phyloP scores from a whole-genome alignment of 148 eudicot genomes.

The Salicornia ramosissima region DNA sequence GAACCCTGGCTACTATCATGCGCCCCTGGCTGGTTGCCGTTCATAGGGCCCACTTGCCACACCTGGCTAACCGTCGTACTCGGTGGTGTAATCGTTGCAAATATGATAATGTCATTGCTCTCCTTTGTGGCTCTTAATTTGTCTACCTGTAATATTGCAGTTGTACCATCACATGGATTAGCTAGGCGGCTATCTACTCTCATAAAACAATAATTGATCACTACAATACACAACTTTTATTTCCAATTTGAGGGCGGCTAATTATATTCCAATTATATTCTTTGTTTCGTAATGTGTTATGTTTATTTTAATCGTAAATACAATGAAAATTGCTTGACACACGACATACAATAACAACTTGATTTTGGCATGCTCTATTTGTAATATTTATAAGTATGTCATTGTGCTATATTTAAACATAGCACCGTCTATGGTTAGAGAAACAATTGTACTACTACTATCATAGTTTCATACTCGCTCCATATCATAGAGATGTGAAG shows the following conservation, averaged over 20 bases:
- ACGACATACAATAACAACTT: no score
- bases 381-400: no score
- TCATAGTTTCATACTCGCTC: no score
- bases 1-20: slow-evolving; percentile 17
- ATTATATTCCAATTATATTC: no score
- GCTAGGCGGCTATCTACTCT: neutral
- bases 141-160: slow-evolving; percentile 26
- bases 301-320: no score
- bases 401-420: no score
- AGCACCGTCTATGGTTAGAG: no score
- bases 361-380: no score
- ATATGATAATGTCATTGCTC: slow-evolving; percentile 42
- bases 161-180: slow-evolving; percentile 5
- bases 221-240: neutral
- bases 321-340: no score
- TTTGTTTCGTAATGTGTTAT: no score
- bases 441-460: no score
- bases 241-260: neutral
- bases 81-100: slow-evolving; percentile 63
- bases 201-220: neutral
- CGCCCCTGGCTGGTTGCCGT: slow-evolving; percentile 1
- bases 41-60: slow-evolving; percentile 71
- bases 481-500: no score
- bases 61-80: slow-evolving; percentile 56
- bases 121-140: slow-evolving; percentile 32